Percentiles rank a stretch among this genome's conserved stretches.
These are phyloP conservation scores for Aspergillus saccharolyticus DNA, from an alignment of 495 filamentous ascomycete genomes.

Conservation along the genomic window DNA sequence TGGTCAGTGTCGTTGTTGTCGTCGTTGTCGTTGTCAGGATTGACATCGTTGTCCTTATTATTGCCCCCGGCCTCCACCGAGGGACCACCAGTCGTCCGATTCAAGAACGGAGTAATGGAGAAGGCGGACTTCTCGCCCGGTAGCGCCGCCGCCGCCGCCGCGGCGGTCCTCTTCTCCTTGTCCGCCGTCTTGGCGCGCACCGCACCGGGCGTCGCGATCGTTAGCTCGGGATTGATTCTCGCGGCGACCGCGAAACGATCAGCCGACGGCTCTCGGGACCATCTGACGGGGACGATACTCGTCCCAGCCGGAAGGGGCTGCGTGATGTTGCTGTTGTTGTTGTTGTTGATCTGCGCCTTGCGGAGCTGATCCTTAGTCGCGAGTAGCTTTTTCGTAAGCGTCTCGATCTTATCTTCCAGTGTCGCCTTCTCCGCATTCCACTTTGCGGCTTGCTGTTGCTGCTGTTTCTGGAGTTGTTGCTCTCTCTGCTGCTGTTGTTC, in stretches of 20 bases:
- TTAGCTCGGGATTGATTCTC: constrained; percentile 46
- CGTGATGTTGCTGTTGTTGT: constrained; percentile 32
- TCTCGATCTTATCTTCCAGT: constrained; percentile 63
- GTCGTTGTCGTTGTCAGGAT: constrained; percentile 29
- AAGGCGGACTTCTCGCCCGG: constrained; percentile 84
- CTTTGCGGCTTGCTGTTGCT: constrained; percentile 35
- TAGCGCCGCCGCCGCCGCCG: constrained; percentile 36
- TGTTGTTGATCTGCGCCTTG: constrained; percentile 41
- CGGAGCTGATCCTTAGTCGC: constrained; percentile 67
- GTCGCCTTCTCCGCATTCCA: constrained; percentile 52
- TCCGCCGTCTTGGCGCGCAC: constrained; percentile 51
- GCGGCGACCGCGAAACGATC: constrained; percentile 41
- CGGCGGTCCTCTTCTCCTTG: constrained; percentile 38
- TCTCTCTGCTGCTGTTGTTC: constrained; percentile 45
- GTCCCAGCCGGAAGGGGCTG: constrained; percentile 7
- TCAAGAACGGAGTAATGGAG: constrained; percentile 88
- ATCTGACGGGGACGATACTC: constrained; percentile 16
- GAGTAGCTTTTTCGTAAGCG: constrained; percentile 60
- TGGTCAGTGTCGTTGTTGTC: constrained; percentile 13
- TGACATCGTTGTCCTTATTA: constrained; percentile 37
- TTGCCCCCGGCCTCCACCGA: neutral
- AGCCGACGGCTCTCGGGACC: constrained; percentile 3
- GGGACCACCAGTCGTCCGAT: constrained; percentile 55
- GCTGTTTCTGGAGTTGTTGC: constrained; percentile 36
- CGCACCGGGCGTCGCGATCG: constrained; percentile 64